Evolutionary conservation across 1,284 basidiomycete species (phyloP), one percentile per base, ranked within the genome.

Genomic region (Cryptococcus sp.): DNA sequence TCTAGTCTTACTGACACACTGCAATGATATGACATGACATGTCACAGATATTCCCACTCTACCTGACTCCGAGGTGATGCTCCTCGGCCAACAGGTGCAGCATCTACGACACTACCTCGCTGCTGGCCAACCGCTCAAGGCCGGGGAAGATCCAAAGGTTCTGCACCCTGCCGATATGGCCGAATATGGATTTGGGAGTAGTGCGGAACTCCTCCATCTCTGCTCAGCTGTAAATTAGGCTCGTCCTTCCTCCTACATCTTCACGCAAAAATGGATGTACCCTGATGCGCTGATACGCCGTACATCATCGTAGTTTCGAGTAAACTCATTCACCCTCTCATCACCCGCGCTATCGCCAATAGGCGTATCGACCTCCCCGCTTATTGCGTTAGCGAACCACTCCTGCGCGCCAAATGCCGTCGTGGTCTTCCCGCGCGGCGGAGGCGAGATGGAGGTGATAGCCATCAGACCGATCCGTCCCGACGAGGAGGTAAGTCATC

Each of bases 361-460:
- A 46, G 94, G 94, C 16, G 86, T 88, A 1, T 85, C 87, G 31
- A 82, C 94, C 25, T 89, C 90, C 0, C 91, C 93, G 0, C 67
- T 85, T 0, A 81, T 88, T 11, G 92, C 93, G 0, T 82, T 97
- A 35, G 83, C 90, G 65, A 98, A 97, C 69, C 94, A 98, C 72
- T 90, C 91, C 0, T 98, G 94, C 71, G 83, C 85, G 22, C 93
- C 94, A 0, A 95, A 96, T 66, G 91, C 89, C 0, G 90, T 88
- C 25, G 84, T 94, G 27, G 91, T 97, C 1, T 97, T 94, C 73
- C 93, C 94, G 41, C 66, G 67, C 4, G 78, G 77, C 1, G 82
- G 22, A 16, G 56, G 55, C 1, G 72, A 81, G 13, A 86, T 94
- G 83, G 84, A 88, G 42, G 82, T 93, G 10, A 80, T 93, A 16